Evolutionary conservation across 768 basidiomycete genomes (phyloP), one percentile per base, ranked within the genome.

Genomic region (Auricularia cornea): DNA sequence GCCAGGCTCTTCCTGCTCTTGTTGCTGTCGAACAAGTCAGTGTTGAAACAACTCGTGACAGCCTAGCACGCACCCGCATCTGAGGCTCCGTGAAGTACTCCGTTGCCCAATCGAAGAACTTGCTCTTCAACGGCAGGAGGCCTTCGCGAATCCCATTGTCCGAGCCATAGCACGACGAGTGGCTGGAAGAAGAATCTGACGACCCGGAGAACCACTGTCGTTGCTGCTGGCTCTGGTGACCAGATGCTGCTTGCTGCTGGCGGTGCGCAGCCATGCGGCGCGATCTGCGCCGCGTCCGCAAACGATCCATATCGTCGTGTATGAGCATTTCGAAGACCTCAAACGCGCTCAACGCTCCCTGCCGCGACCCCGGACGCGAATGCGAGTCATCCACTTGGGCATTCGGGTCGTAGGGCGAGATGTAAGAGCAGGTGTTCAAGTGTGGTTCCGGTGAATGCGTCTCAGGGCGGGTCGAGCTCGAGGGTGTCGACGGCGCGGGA

Each of bases 51-150:
- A 14, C 18, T 44, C 2, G 11, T 48, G 38, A 33, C 14, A 60
- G 64, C 23, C 30, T 44, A 35, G 16, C 4, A 68, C 85, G 70
- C 72, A 96, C 94, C 80, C 93, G 88, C 96, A 99, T 98, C 74
- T 99, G 97, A 3, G 96, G 94, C 72, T 98, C 95, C 66, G 90
- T 94, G 78, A 98, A 99, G 72, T 98, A 98, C 71, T 98, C 95
- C 70, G 86, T 84, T 64, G 94, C 94, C 92, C 94, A 98, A 70
- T 98, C 96, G 71, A 89, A 99, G 76, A 92, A 96, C 10, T 84
- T 80, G 71, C 93, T 95, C 75, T 92, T 93, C 69, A 99, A 74
- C 0, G 97, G 97, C 66, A 98, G 73, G 2, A 89, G 84, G 72
- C 96, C 54, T 10, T 57, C 90, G 63, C 89, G 83, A 62, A 94